Evolutionary conservation across 2,329 filamentous ascomycete genomes (phyloP), one percentile per base, ranked within the genome.

Genomic region (Paecilomyces variotii): DNA sequence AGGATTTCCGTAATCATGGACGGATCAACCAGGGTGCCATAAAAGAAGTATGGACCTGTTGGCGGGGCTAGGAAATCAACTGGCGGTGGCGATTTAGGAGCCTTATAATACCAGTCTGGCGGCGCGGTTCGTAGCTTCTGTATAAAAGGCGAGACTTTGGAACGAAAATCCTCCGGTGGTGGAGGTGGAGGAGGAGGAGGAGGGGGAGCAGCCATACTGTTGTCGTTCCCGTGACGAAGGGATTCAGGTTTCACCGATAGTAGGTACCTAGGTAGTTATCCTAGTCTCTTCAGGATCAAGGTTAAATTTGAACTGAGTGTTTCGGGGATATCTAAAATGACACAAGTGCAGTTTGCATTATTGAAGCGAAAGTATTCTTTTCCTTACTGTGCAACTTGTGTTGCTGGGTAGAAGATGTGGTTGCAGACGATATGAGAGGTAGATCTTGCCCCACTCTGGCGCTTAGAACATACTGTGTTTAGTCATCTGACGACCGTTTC

Each of bases 1-100:
- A 70, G 61, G 32, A 68, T 53, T n/a, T 68, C 60, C n/a, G 51
- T 34, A n/a, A 70, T 58, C 60, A 70, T 67, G 0, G 57, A 51
- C 0, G 69, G 65, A 39, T 75, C 68, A 11, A 65, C 62, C n/a
- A 76, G 60, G 0, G 72, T 71, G 35, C 71, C 72, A 57, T 76
- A 74, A 63, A 76, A 72, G 62, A 76, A 75, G 57, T 72, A 74
- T 2, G 64, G 62, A 0, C 65, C 65, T 2, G 60, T 64, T 1
- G 61, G 66, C 32, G 65, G 34, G 10, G 34, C 34, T 14, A 35
- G 34, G 34, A 14, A 14, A 35, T 35, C 34, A 35, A 35, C 12
- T 35, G 34, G 34, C 12, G 34, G 34, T 35, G 34, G 34, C 34
- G 34, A n/a, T 35, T 14, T 14, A 35, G 34, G 34, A 2, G 34